Conservation (phyloP, 2,329 filamentous ascomycete genomes). For the Fusarium acutatum region DNA sequence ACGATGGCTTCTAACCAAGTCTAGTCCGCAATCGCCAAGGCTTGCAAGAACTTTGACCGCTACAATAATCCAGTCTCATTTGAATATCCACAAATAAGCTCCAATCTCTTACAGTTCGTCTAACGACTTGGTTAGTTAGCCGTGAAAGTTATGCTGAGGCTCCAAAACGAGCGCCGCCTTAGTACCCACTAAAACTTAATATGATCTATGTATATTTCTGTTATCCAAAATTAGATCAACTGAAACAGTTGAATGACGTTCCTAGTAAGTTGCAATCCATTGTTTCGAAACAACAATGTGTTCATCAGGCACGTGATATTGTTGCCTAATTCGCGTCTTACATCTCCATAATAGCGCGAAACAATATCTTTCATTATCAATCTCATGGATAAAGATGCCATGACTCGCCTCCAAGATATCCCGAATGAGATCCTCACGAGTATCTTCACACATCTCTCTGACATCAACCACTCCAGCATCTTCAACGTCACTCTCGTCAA, state of each 20-base stretch:
- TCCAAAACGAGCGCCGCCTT: neutral
- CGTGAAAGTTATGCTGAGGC: neutral
- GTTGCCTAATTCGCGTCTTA: neutral
- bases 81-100: neutral
- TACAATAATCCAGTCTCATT: neutral
- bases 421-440: neutral
- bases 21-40: neutral
- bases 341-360: neutral
- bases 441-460: neutral
- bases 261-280: accelerated
- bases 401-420: neutral
- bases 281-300: accelerated
- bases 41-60: accelerated
- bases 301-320: neutral
- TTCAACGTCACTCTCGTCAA: neutral
- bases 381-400: neutral
- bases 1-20: neutral
- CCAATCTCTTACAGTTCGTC: accelerated
- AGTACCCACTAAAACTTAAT: neutral
- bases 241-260: accelerated
- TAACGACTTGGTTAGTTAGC: no score
- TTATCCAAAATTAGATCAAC: no score
- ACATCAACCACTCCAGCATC: neutral
- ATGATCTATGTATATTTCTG: neutral
- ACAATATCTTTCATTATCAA: neutral